These are phyloP conservation scores for Dendrobium nobile DNA, from an alignment of 106 monocot genomes.

Conservation along the genomic window DNA sequence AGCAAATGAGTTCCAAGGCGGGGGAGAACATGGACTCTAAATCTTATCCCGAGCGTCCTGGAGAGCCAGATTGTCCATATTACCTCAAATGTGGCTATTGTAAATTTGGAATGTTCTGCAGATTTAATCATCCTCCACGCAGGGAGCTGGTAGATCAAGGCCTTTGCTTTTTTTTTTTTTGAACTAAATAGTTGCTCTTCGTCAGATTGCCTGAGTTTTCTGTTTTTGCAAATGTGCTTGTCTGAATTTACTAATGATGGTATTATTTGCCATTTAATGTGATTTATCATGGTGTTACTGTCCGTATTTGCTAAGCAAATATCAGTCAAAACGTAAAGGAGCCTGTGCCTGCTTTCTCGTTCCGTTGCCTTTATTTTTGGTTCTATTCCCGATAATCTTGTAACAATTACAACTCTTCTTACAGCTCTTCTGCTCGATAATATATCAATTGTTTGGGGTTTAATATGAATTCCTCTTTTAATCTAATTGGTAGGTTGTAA, in stretches of 20 bases:
- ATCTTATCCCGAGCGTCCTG: slow-evolving; percentile 44
- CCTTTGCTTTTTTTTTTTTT: not conserved
- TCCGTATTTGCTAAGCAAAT: not conserved
- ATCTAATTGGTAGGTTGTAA: not conserved
- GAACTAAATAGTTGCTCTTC: not conserved
- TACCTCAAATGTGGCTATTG: slow-evolving; percentile 57
- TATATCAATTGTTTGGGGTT: not conserved
- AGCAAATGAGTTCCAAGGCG: slow-evolving; percentile 29
- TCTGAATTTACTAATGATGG: not conserved
- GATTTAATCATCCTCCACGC: slow-evolving; percentile 56
- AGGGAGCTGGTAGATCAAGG: slow-evolving; percentile 34
- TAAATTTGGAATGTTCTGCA: slow-evolving; percentile 55
- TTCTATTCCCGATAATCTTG: not conserved
- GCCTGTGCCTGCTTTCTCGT: not conserved
- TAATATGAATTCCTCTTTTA: not conserved
- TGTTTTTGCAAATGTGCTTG: not conserved
- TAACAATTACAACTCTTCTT: not conserved
- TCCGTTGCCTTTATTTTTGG: not conserved
- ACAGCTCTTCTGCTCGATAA: not conserved
- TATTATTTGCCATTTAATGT: not conserved
- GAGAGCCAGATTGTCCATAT: slow-evolving; percentile 57
- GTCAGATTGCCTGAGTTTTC: not conserved
- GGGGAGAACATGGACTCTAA: slow-evolving; percentile 29
- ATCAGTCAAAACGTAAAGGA: not conserved
- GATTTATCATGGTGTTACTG: not conserved